phyloP scores from a whole-genome alignment of 2,329 filamentous ascomycete species.

The Orbilia ellipsospora region DNA sequence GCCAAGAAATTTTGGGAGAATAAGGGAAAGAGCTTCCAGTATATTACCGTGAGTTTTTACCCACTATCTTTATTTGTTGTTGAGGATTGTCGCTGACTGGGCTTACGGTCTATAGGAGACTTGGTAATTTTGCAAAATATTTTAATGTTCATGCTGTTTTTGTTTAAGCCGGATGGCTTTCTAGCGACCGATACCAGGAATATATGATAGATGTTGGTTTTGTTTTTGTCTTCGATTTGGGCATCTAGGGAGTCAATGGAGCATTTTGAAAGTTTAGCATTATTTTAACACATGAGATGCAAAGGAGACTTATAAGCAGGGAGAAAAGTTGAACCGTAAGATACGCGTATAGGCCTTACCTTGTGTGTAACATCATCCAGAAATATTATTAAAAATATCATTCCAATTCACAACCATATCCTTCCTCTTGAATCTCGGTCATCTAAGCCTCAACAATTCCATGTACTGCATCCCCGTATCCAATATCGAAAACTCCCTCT shows the following conservation, averaged over 20 bases:
- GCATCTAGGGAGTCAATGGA: constrained; percentile 28
- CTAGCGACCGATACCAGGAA: constrained; percentile 45
- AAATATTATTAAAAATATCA: constrained; percentile 6
- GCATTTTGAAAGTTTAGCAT: constrained; percentile 21
- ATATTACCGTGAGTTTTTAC: constrained; percentile 65
- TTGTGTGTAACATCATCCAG: constrained; percentile 26
- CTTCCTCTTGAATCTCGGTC: background rate
- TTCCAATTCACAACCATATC: background rate
- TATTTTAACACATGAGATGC: constrained; percentile 23
- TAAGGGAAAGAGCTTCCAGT: constrained; percentile 93
- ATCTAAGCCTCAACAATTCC: constrained; percentile 57
- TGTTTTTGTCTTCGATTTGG: constrained; percentile 1
- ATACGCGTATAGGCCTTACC: constrained; percentile 33
- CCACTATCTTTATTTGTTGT: background rate
- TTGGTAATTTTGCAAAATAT: constrained; percentile 15
- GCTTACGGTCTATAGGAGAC: constrained; percentile 19
- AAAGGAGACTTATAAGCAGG: background rate
- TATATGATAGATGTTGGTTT: constrained; percentile 26
- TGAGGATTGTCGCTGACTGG: constrained; percentile 10
- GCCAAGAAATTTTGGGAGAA: constrained; percentile 87
- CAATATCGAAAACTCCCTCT: constrained; percentile 57
- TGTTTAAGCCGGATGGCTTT: constrained; percentile 20
- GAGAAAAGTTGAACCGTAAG: constrained; percentile 9
- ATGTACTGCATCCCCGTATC: constrained; percentile 60
- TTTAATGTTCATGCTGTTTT: background rate